Base-by-base conservation (phyloP, 2,329 filamentous ascomycete species). In the Ilyonectria robusta region DNA sequence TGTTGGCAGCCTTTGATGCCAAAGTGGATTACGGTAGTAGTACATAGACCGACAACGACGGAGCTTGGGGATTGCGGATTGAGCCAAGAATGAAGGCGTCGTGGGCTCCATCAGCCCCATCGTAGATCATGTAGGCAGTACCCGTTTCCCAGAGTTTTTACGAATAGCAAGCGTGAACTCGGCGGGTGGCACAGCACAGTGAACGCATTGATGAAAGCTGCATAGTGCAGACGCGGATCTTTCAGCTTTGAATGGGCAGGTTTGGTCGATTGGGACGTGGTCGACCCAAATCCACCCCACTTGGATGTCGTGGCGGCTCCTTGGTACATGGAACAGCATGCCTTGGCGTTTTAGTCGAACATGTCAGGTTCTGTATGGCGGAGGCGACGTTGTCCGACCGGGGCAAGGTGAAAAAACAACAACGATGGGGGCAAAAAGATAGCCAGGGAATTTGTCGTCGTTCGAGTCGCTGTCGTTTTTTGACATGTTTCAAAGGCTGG, bases 261-360 rank as follows among this genome's bases (percentile, higher is more conserved):
- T 26, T 35, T 33, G 31, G 54, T 10, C 17, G 47, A 37, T 19
- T 35, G 54, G 47, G 46, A 40, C 47, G n/a, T 10, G 46, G 42
- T 26, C n/a, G 48, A 48, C 48, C 55, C 17, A 29, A 50, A 11
- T 7, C 29, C 48, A 19, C 61, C 55, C 61, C 55, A 55, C 55
- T 59, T 55, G 40, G 56, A 65, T 65, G 62, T 65, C 62, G 62
- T 65, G 62, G 62, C 62, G 53, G 56, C 55, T 57, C 35, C 35
- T 40, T 42, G 51, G 53, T 35, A 55, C 7, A 42, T 42, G 35
- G 31, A 55, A 40, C 19, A 47, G 59, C 59, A 56, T 56, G 33
- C 42, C 59, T 59, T 59, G 47, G 55, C 37, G 23, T 37, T 59
- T 42, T 56, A n/a, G 50, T 48, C 54, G 29, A 57, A 15, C 62